Conservation (phyloP, 2,329 filamentous ascomycete genomes). For the Moelleriella libera region DNA sequence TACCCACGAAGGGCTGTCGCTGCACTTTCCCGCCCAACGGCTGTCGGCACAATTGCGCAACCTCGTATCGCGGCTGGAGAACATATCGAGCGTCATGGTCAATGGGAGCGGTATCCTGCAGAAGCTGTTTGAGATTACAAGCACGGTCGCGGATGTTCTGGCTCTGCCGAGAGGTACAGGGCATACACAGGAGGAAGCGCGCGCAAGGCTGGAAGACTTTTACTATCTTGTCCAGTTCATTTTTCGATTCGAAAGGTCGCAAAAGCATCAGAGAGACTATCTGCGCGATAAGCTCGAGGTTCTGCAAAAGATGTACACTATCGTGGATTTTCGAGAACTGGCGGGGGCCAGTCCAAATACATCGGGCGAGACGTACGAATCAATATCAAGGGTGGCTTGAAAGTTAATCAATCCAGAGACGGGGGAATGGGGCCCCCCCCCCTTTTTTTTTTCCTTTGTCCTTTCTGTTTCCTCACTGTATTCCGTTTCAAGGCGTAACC, state of each 20-base stretch:
- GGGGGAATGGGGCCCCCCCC: not conserved
- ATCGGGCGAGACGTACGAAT: conserved; percentile 1
- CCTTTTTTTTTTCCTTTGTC: not conserved
- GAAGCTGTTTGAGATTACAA: conserved; percentile 46
- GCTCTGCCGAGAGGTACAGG: conserved; percentile 29
- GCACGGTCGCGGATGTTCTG: conserved; percentile 44
- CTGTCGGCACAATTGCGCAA: conserved; percentile 23
- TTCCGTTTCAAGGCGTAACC: not conserved
- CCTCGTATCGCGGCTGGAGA: conserved; percentile 20
- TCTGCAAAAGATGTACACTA: conserved; percentile 16
- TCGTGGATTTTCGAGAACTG: conserved; percentile 13
- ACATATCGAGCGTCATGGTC: conserved; percentile 30
- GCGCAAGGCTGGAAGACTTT: conserved; percentile 36
- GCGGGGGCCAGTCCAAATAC: conserved; percentile 10
- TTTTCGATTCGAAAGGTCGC: conserved; percentile 31
- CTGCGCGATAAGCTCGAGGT: conserved; percentile 23
- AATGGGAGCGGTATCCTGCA: conserved; percentile 42
- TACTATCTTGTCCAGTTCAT: conserved; percentile 35
- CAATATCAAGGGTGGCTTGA: conserved; percentile 2
- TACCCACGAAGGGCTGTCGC: conserved; percentile 21
- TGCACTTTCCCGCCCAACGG: conserved; percentile 23
- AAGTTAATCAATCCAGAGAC: not conserved
- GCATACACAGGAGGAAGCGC: conserved; percentile 25
- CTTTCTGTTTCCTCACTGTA: not conserved
- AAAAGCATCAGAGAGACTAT: conserved; percentile 27